A percentile compares a stretch with the other conserved stretches of the same genome.
Conservation (phyloP, 495 filamentous ascomycete genomes). For the Jackrogersella minutella region DNA sequence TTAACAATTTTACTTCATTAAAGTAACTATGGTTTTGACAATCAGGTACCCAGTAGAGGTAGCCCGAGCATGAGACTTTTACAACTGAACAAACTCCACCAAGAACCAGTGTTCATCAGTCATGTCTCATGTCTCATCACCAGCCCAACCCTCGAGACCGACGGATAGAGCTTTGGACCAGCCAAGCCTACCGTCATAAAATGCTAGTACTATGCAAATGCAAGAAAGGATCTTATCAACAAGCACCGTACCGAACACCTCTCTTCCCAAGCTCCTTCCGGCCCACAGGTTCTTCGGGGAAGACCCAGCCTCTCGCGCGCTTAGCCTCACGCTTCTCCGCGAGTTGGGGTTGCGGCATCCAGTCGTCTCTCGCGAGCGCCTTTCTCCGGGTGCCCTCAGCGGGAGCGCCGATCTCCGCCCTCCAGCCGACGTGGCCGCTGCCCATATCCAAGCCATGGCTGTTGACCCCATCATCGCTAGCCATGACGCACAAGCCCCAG, state of each 20-base stretch:
- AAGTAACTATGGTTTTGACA: background rate
- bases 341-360: constrained; percentile 86
- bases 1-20: background rate
- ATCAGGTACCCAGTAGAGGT: background rate
- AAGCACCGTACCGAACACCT: constrained; percentile 60
- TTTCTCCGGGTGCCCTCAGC: constrained; percentile 78
- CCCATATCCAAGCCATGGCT: constrained; percentile 52
- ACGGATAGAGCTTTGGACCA: constrained; percentile 11
- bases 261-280: constrained; percentile 66
- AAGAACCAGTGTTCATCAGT: constrained; percentile 20
- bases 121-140: constrained; percentile 32
- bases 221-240: constrained; percentile 29
- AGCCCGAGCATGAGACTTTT: background rate
- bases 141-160: background rate
- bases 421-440: constrained; percentile 73
- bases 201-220: background rate
- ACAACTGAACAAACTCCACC: background rate
- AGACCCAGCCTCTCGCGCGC: constrained; percentile 81
- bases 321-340: constrained; percentile 87
- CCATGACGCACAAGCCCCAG: constrained; percentile 76
- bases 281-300: constrained; percentile 72
- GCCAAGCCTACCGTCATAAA: constrained; percentile 9
- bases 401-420: constrained; percentile 81
- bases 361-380: constrained; percentile 74
- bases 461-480: constrained; percentile 64